These are phyloP conservation scores for Gossypium longicalyx DNA, from an alignment of 345 rosid species.

Conservation along the genomic window DNA sequence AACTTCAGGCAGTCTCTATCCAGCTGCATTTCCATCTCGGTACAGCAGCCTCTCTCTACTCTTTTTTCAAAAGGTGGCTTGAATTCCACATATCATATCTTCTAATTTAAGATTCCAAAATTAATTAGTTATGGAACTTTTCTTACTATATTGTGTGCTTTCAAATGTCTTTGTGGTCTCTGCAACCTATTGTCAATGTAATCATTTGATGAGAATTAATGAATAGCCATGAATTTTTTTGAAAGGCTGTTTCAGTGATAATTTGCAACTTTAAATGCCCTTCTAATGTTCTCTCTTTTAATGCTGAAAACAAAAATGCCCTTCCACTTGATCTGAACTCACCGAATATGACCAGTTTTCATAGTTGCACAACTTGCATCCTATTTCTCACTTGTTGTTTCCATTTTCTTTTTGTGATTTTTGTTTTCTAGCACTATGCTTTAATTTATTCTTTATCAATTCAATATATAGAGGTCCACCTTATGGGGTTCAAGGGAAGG, in stretches of 20 bases:
- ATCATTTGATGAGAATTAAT: neutral
- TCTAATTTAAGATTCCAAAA: constrained; percentile 4
- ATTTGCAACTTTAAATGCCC: neutral
- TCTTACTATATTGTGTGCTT: neutral
- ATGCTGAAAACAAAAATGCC: neutral
- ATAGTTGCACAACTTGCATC: neutral
- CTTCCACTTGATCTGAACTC: constrained; percentile 5
- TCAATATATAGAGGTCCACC: constrained; percentile 57
- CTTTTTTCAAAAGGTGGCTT: constrained; percentile 9
- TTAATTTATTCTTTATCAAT: constrained; percentile 6
- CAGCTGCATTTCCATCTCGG: constrained; percentile 51
- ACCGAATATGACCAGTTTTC: neutral
- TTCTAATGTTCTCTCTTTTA: neutral
- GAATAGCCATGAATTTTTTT: neutral
- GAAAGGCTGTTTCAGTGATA: neutral
- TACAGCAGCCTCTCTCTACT: constrained; percentile 18
- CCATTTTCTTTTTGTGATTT: neutral
- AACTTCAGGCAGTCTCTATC: constrained; percentile 42
- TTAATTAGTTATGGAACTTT: neutral
- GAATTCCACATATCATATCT: neutral
- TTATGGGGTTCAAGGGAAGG: constrained; percentile 62
- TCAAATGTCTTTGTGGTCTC: neutral
- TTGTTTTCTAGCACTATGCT: constrained; percentile 1
- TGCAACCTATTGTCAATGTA: neutral
- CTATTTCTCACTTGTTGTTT: constrained; percentile 4